Conservation (phyloP, 148 eudicot genomes). For the Agrostemma githago region DNA sequence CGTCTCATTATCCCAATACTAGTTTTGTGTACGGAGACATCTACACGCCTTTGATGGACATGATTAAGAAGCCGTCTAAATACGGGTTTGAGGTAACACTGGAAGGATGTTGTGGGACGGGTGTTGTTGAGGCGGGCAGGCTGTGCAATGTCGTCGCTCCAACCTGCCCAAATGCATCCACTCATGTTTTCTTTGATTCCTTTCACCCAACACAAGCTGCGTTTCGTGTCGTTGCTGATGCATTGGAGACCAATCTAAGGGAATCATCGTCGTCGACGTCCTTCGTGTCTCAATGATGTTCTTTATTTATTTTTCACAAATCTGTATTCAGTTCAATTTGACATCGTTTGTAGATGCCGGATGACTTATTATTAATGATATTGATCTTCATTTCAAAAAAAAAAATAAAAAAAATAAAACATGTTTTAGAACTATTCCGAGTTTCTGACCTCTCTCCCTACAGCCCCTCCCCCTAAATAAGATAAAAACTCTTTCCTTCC, state of each 20-base stretch:
- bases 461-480: no score
- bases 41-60: slow-evolving; percentile 24
- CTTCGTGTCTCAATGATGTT: no score
- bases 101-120: slow-evolving; percentile 43
- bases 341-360: no score
- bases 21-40: slow-evolving; percentile 26
- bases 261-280: no score
- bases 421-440: no score
- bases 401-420: no score
- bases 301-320: no score
- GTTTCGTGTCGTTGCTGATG: slow-evolving; percentile 24
- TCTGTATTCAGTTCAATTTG: no score
- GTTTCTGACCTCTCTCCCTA: no score
- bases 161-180: slow-evolving; percentile 30
- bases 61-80: slow-evolving; percentile 26
- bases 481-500: no score
- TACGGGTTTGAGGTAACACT: slow-evolving; percentile 31
- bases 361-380: no score
- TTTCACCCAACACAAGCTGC: slow-evolving; percentile 41
- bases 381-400: no score
- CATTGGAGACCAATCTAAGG: background rate
- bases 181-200: slow-evolving; percentile 39
- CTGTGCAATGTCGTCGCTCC: slow-evolving; percentile 15
- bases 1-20: slow-evolving; percentile 12
- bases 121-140: slow-evolving; percentile 23